Evolutionary conservation across 2,329 filamentous ascomycete species (phyloP).

Genomic region (Dothideomycetes sp.): DNA sequence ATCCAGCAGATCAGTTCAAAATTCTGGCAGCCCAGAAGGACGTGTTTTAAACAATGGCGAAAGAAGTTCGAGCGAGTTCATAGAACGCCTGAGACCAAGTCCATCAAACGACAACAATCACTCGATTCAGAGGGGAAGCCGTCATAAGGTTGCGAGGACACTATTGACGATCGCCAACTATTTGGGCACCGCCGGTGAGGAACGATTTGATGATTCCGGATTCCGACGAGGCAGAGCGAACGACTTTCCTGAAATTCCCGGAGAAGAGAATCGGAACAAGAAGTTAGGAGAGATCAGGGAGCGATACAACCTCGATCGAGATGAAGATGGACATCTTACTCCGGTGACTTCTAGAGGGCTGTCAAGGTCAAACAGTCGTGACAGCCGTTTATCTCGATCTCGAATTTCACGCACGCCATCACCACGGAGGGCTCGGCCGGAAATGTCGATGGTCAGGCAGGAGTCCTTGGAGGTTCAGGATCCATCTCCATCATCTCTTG

Average conservation of each 20-base stretch:
- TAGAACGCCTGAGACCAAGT: background rate
- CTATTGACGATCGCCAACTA: slow-evolving; percentile 27
- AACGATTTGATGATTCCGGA: slow-evolving; percentile 39
- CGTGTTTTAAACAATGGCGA: background rate
- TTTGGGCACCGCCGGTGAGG: slow-evolving; percentile 8
- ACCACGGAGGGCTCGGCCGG: slow-evolving; percentile 12
- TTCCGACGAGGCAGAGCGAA: slow-evolving; percentile 39
- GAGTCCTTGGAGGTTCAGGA: slow-evolving; percentile 15
- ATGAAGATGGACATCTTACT: slow-evolving; percentile 26
- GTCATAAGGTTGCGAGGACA: slow-evolving; percentile 40
- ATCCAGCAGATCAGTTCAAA: background rate
- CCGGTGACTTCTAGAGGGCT: slow-evolving; percentile 22
- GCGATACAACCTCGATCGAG: slow-evolving; percentile 31
- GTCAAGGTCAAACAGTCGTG: slow-evolving; percentile 34
- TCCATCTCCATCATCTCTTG: background rate
- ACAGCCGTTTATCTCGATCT: slow-evolving; percentile 12
- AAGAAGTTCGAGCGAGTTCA: background rate
- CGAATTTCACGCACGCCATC: slow-evolving; percentile 1
- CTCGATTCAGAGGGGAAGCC: slow-evolving; percentile 20
- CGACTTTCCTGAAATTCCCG: slow-evolving; percentile 50
- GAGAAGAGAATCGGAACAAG: slow-evolving; percentile 40
- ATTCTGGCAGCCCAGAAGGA: background rate
- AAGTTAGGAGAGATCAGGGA: slow-evolving; percentile 32
- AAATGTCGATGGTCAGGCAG: slow-evolving; percentile 15
- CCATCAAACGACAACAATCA: background rate